Evolutionary conservation across 495 filamentous ascomycete species (phyloP), one percentile per base, ranked within the genome.

Genomic region (Haplographium delicatum): DNA sequence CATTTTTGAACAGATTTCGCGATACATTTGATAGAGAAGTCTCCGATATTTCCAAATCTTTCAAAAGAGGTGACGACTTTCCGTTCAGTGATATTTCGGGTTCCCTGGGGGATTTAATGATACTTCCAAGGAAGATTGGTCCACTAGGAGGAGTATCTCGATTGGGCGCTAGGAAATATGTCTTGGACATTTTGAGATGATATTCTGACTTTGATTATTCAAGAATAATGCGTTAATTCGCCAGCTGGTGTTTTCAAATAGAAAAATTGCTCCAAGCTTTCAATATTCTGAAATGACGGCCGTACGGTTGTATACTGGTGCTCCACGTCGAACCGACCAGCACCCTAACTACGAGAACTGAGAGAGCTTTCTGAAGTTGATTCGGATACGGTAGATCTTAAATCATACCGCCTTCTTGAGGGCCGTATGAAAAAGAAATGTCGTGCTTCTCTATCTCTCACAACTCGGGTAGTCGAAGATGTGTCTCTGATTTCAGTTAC

Each of bases 161-260:
- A 30, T 24, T 44, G 7, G 49, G 49, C 10, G 28, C 30, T 13
- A 44, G 39, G 30, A 52, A 52, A 16, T 52, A 52, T 1, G 40
- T 35, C 20, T 45, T 52, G 9, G 24, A 26, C 46, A 49, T 47
- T 15, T 10, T 34, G 26, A 35, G 4, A 18, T 4, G 35, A 4
- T 5, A n/a, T n/a, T n/a, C n/a, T n/a, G n/a, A n/a, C n/a, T n/a
- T n/a, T n/a, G n/a, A n/a, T n/a, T n/a, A n/a, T n/a, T n/a, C n/a
- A n/a, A n/a, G n/a, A n/a, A n/a, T n/a, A n/a, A n/a, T n/a, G n/a
- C n/a, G n/a, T n/a, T n/a, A n/a, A n/a, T n/a, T n/a, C n/a, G n/a
- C n/a, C n/a, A n/a, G n/a, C n/a, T n/a, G n/a, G n/a, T n/a, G n/a
- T n/a, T n/a, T n/a, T n/a, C n/a, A n/a, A n/a, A n/a, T n/a, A n/a